Evolutionary conservation across 2,329 filamentous ascomycete species (phyloP).

Genomic region (Colletotrichum tofieldiae): DNA sequence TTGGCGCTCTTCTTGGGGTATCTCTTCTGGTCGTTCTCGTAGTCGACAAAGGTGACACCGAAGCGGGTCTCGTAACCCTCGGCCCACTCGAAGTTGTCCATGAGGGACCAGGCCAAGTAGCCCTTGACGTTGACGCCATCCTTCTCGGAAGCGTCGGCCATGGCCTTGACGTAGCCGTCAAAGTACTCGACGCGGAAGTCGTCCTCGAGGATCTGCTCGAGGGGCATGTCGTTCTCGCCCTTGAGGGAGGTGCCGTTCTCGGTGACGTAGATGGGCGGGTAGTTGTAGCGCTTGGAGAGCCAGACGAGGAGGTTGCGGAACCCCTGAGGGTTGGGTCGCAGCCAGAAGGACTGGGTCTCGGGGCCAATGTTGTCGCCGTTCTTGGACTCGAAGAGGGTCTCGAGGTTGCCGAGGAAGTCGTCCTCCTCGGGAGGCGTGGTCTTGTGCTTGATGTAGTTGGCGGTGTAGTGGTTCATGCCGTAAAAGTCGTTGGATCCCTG

Average conservation of each 20-base stretch:
- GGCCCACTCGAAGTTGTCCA: constrained; percentile 96
- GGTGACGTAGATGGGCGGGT: constrained; percentile 87
- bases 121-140: constrained; percentile 86
- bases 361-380: constrained; percentile 81
- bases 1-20: constrained; percentile 88
- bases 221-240: constrained; percentile 82
- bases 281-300: constrained; percentile 82
- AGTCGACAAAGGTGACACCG: constrained; percentile 88
- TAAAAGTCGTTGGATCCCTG: constrained; percentile 94
- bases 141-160: constrained; percentile 79
- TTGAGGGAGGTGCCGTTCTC: constrained; percentile 91
- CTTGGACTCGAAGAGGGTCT: constrained; percentile 80
- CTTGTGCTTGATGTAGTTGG: constrained; percentile 87
- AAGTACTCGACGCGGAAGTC: constrained; percentile 88
- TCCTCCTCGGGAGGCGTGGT: constrained; percentile 71
- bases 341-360: constrained; percentile 87
- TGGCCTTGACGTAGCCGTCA: constrained; percentile 80
- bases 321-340: constrained; percentile 81
- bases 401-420: constrained; percentile 84
- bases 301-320: constrained; percentile 85
- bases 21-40: constrained; percentile 83
- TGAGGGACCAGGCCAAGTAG: constrained; percentile 89
- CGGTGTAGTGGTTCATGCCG: constrained; percentile 95
- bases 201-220: constrained; percentile 82
- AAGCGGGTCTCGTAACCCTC: constrained; percentile 91